Conservation (phyloP, 2,329 filamentous ascomycete genomes). For the Xylariaceae sp. region DNA sequence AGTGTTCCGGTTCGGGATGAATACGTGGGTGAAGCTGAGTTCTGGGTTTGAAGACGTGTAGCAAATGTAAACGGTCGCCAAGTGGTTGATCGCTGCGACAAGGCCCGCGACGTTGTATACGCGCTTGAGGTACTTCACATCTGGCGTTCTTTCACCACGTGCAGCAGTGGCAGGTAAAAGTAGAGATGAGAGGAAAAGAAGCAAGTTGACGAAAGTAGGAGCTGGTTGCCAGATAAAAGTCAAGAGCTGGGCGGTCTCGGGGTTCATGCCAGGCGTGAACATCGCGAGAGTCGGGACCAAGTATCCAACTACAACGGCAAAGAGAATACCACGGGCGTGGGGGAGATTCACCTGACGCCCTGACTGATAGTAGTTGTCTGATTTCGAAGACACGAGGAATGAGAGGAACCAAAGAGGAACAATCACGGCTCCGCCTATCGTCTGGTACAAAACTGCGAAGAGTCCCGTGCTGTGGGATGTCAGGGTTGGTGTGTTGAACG, state of each 20-base stretch:
- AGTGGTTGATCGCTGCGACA: slow-evolving; percentile 19
- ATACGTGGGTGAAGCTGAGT: slow-evolving; percentile 23
- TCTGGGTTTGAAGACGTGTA: slow-evolving; percentile 19
- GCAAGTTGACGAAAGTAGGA: slow-evolving; percentile 21
- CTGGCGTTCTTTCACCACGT: slow-evolving; percentile 7
- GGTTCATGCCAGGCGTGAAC: slow-evolving; percentile 17
- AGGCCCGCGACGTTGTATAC: slow-evolving; percentile 20
- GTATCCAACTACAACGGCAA: slow-evolving; percentile 22
- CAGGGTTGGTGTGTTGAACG: not conserved
- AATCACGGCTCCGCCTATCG: slow-evolving; percentile 22
- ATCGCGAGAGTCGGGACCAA: slow-evolving; percentile 24
- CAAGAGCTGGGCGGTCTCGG: slow-evolving; percentile 20
- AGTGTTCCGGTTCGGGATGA: slow-evolving; percentile 18
- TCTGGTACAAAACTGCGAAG: slow-evolving; percentile 25
- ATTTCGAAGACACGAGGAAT: slow-evolving; percentile 13
- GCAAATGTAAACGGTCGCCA: slow-evolving; percentile 21
- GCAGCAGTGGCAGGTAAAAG: slow-evolving; percentile 3
- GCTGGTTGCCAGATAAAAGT: slow-evolving; percentile 27
- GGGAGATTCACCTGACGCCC: slow-evolving; percentile 17
- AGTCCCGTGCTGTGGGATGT: slow-evolving; percentile 17
- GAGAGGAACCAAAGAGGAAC: slow-evolving; percentile 25
- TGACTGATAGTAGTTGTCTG: slow-evolving; percentile 18
- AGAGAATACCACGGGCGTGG: slow-evolving; percentile 22
- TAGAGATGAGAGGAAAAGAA: slow-evolving; percentile 19
- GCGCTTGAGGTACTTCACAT: slow-evolving; percentile 26